Percentiles rank a stretch among this genome's conserved stretches.
Evolutionary conservation across 495 filamentous ascomycete genomes (phyloP).

Genomic region (Penicillium ochrochloron): DNA sequence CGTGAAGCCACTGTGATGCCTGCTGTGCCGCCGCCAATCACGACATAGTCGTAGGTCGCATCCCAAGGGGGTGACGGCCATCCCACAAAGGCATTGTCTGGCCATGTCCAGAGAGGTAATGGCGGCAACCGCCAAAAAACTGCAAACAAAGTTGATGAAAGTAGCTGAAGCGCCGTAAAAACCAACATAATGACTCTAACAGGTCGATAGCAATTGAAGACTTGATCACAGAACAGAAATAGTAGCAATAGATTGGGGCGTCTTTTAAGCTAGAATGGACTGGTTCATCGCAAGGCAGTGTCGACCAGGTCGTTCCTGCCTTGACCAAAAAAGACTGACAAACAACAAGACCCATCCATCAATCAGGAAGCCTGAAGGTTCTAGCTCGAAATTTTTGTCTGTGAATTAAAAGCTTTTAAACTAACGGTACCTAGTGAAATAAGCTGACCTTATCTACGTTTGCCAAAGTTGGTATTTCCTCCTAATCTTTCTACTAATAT

Average conservation of each 20-base stretch:
- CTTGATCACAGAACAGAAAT: background rate
- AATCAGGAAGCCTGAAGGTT: background rate
- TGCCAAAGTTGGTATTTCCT: too few species aligned
- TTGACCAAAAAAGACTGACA: background rate
- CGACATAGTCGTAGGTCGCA: slow-evolving; percentile 52
- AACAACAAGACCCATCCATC: background rate
- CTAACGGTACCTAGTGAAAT: too few species aligned
- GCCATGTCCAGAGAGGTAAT: background rate
- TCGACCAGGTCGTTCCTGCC: background rate
- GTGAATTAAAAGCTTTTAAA: background rate
- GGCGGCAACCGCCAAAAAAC: background rate
- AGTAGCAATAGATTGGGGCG: background rate
- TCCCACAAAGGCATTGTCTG: background rate
- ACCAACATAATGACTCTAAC: slow-evolving; percentile 9
- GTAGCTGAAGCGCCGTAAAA: background rate
- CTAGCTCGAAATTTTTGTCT: background rate
- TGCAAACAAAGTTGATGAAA: slow-evolving; percentile 7
- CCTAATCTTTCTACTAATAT: too few species aligned
- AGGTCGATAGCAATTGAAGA: background rate
- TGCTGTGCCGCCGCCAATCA: slow-evolving; percentile 58
- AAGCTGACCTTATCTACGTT: too few species aligned
- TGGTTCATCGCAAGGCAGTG: background rate
- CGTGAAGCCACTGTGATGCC: slow-evolving; percentile 52
- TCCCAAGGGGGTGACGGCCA: slow-evolving; percentile 14
- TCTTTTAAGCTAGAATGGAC: too few species aligned